Evolutionary conservation across 164 flowering plant genomes (phyloP), one percentile per base, ranked within the genome.

Genomic region (Stephania yunnanensis): DNA sequence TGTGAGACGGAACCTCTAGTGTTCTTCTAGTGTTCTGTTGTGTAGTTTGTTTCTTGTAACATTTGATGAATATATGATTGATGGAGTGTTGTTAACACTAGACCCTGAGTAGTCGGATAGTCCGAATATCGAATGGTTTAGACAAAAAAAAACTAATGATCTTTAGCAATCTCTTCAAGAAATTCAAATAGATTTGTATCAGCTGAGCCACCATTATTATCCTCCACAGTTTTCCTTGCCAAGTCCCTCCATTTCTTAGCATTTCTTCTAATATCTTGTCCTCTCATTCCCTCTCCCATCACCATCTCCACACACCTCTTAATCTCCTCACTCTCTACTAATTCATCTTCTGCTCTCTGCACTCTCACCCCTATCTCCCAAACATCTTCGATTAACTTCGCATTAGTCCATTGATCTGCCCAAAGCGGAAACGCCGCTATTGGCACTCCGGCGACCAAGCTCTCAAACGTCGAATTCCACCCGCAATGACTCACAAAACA

Each of bases 401-500:
- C 88, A 61, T 87, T 86, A 6, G 85, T 85, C 0, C 79, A 67
- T 70, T 89, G 90, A 67, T 89, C 90, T 0, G 86, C 75, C 90
- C 88, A 89, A 73, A 75, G 85, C 0, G 90, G 89, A 65, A 86
- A 71, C 6, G 80, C 87, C 70, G 85, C 88, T 85, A 89, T 77
- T 0, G 89, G 90, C 30, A 87, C 87, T 6, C 92, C 89, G 68
- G 81, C 29, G 71, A 80, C 75, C 75, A 87, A 11, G 12, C 84
- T 86, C 77, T 87, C 92, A 1, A 89, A 46, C 0, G 80, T 81
- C 7, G 91, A 87, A 77, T 88, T 88, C 84, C 85, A 86, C n/a
- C 92, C 90, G 52, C 89, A 89, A 63, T 89, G 90, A 0, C 85
- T 84, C 45, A 89, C 68, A 69, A 89, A 89, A 66, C 90, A 87